A percentile compares a stretch with the other conserved stretches of the same genome.
Conservation (phyloP, 768 basidiomycete species). For the Pleurotus tuoliensis region DNA sequence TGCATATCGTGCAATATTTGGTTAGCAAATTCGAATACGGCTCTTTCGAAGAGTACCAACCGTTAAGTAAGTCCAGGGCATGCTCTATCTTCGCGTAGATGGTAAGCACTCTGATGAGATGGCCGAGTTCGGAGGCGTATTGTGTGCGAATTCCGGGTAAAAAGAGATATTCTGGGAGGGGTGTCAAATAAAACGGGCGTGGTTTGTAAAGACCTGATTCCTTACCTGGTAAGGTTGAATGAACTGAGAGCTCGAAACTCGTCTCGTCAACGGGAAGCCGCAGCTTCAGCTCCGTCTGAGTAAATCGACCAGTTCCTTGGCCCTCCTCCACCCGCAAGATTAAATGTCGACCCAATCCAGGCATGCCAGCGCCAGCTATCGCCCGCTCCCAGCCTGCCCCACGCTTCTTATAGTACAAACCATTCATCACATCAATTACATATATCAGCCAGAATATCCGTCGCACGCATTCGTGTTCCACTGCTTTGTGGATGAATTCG, state of each 20-base stretch:
- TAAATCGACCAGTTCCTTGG: neutral
- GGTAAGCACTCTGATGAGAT: slow-evolving; percentile 65
- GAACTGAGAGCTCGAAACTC: slow-evolving; percentile 69
- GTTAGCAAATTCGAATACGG: too few relatives aligned
- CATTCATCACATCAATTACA: slow-evolving; percentile 49
- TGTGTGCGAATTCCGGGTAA: slow-evolving; percentile 56
- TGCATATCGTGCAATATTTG: slow-evolving; percentile 9
- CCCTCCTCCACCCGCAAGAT: slow-evolving; percentile 17
- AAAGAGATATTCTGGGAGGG: slow-evolving; percentile 60
- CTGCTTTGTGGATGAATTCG: slow-evolving; percentile 55
- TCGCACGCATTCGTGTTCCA: slow-evolving; percentile 76
- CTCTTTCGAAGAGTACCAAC: slow-evolving; percentile 26
- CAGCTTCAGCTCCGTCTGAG: slow-evolving; percentile 43
- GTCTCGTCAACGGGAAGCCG: slow-evolving; percentile 80
- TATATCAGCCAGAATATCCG: slow-evolving; percentile 80
- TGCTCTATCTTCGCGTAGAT: slow-evolving; percentile 61
- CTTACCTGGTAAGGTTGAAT: slow-evolving; percentile 50
- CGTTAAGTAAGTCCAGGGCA: slow-evolving; percentile 46
- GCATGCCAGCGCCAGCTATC: slow-evolving; percentile 2
- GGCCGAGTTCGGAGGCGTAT: slow-evolving; percentile 71
- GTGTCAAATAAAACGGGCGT: neutral
- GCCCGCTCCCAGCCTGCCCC: slow-evolving; percentile 31
- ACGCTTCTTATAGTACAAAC: slow-evolving; percentile 43
- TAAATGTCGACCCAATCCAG: slow-evolving; percentile 11
- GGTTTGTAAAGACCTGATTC: slow-evolving; percentile 12